Percentiles rank a stretch among this genome's conserved stretches.
These are phyloP conservation scores for Geotrichum europaeum DNA, from an alignment of 1,139 yeast genomes.

Conservation along the genomic window DNA sequence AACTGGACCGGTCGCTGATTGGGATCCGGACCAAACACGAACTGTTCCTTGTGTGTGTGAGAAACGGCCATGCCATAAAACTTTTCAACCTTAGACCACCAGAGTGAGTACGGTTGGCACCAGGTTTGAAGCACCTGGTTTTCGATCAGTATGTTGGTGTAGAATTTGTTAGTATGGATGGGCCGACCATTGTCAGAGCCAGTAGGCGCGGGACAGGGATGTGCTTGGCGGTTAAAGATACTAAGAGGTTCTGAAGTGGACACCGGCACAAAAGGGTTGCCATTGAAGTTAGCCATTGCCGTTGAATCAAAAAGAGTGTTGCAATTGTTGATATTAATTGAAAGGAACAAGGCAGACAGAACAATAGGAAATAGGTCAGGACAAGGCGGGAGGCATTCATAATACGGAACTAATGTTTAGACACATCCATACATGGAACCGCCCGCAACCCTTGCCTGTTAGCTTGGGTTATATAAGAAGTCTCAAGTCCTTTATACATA, in stretches of 20 bases:
- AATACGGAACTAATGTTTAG: not conserved
- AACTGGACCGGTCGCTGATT: constrained; percentile 31
- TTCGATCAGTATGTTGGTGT: constrained; percentile 67
- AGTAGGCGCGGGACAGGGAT: constrained; percentile 42
- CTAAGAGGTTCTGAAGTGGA: constrained; percentile 44
- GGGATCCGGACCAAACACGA: constrained; percentile 60
- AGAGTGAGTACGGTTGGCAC: constrained; percentile 79
- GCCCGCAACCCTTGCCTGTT: too few species aligned
- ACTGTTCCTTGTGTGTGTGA: constrained; percentile 51
- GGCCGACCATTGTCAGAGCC: constrained; percentile 39
- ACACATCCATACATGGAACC: not conserved
- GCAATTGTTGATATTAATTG: not conserved
- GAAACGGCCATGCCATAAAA: constrained; percentile 59
- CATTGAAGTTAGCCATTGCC: constrained; percentile 19
- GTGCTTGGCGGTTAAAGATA: constrained; percentile 46
- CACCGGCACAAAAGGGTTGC: constrained; percentile 30
- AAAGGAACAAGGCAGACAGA: not conserved
- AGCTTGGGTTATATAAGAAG: too few species aligned
- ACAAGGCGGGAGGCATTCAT: not conserved
- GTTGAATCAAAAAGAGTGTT: constrained; percentile 30
- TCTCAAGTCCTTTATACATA: too few species aligned
- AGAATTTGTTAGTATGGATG: constrained; percentile 76
- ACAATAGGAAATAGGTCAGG: not conserved
- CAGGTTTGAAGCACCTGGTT: constrained; percentile 59
- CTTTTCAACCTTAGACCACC: constrained; percentile 45